Conservation (phyloP, 2,329 filamentous ascomycete genomes). For the Trichophyton verrucosum region DNA sequence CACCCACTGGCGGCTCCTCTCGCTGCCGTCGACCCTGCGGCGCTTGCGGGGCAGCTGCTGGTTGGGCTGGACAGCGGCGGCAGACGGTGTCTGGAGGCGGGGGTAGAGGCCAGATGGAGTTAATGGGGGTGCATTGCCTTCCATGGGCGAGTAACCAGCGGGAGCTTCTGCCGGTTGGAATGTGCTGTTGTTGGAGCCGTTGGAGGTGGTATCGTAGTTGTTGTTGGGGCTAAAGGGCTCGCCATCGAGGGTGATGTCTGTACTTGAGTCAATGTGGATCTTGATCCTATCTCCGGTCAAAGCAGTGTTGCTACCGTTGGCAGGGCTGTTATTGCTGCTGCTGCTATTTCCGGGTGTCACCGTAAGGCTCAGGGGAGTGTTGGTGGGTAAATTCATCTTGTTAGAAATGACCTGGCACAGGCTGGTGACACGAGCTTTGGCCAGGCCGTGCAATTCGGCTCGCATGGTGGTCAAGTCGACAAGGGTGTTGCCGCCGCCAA, state of each 20-base stretch:
- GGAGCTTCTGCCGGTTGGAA: not conserved
- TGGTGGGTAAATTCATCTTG: constrained; percentile 57
- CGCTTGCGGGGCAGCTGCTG: constrained; percentile 23
- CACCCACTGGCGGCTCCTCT: constrained; percentile 41
- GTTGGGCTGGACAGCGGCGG: constrained; percentile 6
- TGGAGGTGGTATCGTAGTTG: not conserved
- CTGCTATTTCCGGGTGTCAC: constrained; percentile 52
- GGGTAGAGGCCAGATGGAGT: not conserved
- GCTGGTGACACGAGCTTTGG: constrained; percentile 56
- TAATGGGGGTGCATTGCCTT: not conserved
- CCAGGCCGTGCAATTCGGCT: constrained; percentile 60
- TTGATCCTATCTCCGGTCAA: constrained; percentile 51
- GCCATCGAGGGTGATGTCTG: constrained; percentile 32
- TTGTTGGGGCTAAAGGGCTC: constrained; percentile 11
- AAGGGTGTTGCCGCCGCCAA: constrained; percentile 53
- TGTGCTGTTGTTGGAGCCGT: not conserved
- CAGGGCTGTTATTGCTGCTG: constrained; percentile 32
- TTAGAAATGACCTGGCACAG: constrained; percentile 70
- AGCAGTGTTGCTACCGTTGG: constrained; percentile 56
- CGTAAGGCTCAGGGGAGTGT: constrained; percentile 50
- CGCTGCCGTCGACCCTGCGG: constrained; percentile 37
- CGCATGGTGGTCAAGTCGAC: constrained; percentile 44
- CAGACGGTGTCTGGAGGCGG: not conserved
- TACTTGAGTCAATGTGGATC: constrained; percentile 46
- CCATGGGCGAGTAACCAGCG: not conserved